Base-by-base conservation (phyloP, 176 grass and related monocot genomes). In the Juncus inflexus region DNA sequence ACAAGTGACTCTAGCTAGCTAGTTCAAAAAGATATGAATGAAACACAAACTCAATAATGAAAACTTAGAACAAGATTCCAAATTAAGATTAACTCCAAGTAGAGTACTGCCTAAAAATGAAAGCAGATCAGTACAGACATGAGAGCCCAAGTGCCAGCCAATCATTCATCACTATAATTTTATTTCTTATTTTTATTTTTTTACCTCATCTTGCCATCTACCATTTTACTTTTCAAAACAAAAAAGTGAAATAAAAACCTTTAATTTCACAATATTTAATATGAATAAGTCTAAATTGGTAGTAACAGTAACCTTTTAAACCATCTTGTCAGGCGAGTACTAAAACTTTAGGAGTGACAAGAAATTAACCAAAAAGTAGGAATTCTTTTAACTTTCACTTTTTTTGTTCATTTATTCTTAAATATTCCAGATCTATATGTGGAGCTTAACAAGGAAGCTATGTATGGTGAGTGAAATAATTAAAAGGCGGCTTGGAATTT, bases 71-170 rank as follows among this genome's bases (percentile, higher is more conserved):
- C 51, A 47, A 58, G 50, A 64, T 57, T 65, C 61, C 61, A 63
- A 63, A 53, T 64, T 52, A 76, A 63, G 73, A 63, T 43, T 12
- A 43, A 41, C 14, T 66, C 61, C 61, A 65, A 58, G 38, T 53
- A 76, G 73, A 71, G 57, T 58, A 71, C 61, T 72, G 60, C 75
- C 66, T 79, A 73, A 84, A 86, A 86, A 74, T 52, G 52, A 73
- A 62, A 60, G 19, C 55, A 57, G 67, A 71, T 3, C 55, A 74
- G 74, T 9, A 69, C 70, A 74, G 63, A 65, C 70, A 76, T 57
- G 8, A 15, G 16, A 81, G 64, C 60, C 71, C 54, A 73, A 65
- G 74, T 74, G 81, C 37, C 78, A 67, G 58, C 72, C 75, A 77
- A 76, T 70, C 62, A 77, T 54, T 45, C 19, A 28, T 28, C 19